A percentile compares a stretch with the other conserved stretches of the same genome.
These are phyloP conservation scores for Harrya chromipes DNA, from an alignment of 768 basidiomycete genomes.

Conservation along the genomic window DNA sequence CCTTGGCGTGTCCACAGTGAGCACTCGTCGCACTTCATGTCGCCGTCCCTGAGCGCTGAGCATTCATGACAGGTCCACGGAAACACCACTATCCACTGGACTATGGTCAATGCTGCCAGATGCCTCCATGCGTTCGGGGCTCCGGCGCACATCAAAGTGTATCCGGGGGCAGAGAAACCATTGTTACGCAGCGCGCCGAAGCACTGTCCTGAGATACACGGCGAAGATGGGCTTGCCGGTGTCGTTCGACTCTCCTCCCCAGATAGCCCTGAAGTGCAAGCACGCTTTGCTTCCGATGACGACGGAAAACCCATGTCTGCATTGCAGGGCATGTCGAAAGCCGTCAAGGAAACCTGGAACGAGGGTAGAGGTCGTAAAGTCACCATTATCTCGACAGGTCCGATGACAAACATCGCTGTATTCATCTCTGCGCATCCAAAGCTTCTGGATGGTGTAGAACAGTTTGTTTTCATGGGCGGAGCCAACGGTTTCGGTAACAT, in stretches of 20 bases:
- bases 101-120: conserved; percentile 70
- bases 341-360: conserved; percentile 55
- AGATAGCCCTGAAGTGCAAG: conserved; percentile 46
- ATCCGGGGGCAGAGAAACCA: conserved; percentile 68
- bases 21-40: conserved; percentile 2
- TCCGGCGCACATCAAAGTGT: conserved; percentile 52
- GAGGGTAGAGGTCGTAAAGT: conserved; percentile 58
- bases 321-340: conserved; percentile 63
- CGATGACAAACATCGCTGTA: conserved; percentile 80
- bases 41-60: background rate
- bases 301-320: conserved; percentile 49
- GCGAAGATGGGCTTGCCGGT: conserved; percentile 77
- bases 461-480: conserved; percentile 83
- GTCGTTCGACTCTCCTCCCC: conserved; percentile 68
- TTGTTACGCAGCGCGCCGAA: conserved; percentile 52
- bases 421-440: conserved; percentile 60
- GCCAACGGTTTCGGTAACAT: conserved; percentile 82
- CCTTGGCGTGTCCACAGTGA: conserved; percentile 81
- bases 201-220: conserved; percentile 79
- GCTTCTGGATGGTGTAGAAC: conserved; percentile 44
- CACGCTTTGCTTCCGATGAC: conserved; percentile 43
- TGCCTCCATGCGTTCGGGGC: conserved; percentile 77
- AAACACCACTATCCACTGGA: conserved; percentile 62
- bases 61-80: conserved; percentile 65
- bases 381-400: conserved; percentile 72